Evolutionary conservation across 257 asterid species (phyloP), one percentile per base, ranked within the genome.

Genomic region (Mitragyna speciosa): DNA sequence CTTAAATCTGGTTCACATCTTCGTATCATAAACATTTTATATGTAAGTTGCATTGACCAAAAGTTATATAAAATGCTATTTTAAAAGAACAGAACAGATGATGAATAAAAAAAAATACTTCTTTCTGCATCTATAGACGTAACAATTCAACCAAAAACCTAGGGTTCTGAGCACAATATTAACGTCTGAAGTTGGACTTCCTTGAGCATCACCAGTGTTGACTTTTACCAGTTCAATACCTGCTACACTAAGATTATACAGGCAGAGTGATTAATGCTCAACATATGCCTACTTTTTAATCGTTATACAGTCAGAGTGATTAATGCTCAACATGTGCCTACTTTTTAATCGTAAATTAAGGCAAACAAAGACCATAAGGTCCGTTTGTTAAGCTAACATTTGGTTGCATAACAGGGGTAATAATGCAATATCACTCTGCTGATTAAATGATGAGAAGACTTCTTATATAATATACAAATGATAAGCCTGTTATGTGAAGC

Each of bases 151-250:
- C 22, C 24, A 6, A 76, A 66, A 41, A 2, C 79, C 83, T 49
- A 39, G 83, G 69, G 51, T 74, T 61, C 17, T 26, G 75, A 47
- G 54, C 33, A 22, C 30, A 31, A n/a, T 17, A 31, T 72, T 26
- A 33, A 22, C 22, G 12, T 33, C 20, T 70, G 78, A 69, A 22
- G 12, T 70, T 63, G 59, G 73, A 61, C 69, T 47, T 79, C 54
- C 68, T 16, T 77, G 41, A 49, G 24, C 28, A 49, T 33, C 66
- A 31, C 28, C 16, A 30, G 66, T 49, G 30, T 51, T 78, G 81
- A 78, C 69, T 63, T 78, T 28, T 65, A 56, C 70, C 24, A 5
- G 54, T 36, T 77, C 66, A 22, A 3, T 52, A 52, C 76, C 41
- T 39, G 45, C 81, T 39, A 69, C 45, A 30, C 49, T 77, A 45